phyloP scores from a whole-genome alignment of 2,329 filamentous ascomycete genomes.

The Penicillium frequentans region DNA sequence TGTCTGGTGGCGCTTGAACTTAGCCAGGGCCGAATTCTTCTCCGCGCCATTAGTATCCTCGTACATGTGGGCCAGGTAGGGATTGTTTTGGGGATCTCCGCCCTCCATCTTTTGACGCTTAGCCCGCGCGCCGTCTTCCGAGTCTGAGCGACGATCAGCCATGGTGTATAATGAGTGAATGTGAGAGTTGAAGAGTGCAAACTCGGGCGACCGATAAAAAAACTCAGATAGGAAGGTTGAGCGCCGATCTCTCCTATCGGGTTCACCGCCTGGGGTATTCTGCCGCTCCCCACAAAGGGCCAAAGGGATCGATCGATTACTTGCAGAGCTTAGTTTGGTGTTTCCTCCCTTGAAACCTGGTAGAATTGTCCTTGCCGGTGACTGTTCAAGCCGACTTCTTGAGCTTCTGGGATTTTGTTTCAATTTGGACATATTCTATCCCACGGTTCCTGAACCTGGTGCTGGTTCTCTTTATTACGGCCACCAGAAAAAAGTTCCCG shows the following conservation, averaged over 20 bases:
- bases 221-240: constrained; percentile 34
- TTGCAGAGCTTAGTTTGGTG: neutral
- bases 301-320: constrained; percentile 26
- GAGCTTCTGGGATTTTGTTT: neutral
- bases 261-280: constrained; percentile 28
- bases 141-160: constrained; percentile 58
- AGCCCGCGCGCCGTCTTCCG: constrained; percentile 49
- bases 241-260: constrained; percentile 29
- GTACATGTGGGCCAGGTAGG: constrained; percentile 89
- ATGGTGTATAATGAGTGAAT: constrained; percentile 38
- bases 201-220: constrained; percentile 20
- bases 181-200: constrained; percentile 15
- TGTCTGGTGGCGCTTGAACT: constrained; percentile 75
- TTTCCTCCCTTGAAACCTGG: neutral
- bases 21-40: constrained; percentile 56
- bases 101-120: constrained; percentile 57
- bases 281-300: constrained; percentile 34
- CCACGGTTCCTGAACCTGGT: neutral
- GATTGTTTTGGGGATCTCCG: constrained; percentile 64
- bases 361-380: neutral
- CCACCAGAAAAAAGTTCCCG: constrained; percentile 2
- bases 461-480: neutral
- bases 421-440: neutral
- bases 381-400: neutral
- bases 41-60: constrained; percentile 38